phyloP scores from a whole-genome alignment of 805 yeast species.

The Peterozyma toletana region DNA sequence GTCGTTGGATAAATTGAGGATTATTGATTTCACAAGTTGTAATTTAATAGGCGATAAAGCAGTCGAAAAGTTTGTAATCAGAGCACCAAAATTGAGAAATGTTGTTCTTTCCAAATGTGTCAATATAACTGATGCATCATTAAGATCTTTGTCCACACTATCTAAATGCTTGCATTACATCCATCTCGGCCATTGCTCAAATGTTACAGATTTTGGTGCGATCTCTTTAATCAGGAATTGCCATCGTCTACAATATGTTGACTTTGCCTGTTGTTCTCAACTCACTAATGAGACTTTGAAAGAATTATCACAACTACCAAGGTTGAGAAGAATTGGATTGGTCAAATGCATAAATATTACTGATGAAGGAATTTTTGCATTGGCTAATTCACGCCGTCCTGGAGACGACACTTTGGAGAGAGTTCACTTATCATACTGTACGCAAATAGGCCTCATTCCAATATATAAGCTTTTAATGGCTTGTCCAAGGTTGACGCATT shows the following conservation, averaged over 20 bases:
- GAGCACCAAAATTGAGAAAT: constrained; percentile 83
- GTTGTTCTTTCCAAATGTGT: constrained; percentile 86
- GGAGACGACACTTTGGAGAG: constrained; percentile 81
- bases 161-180: constrained; percentile 81
- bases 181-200: constrained; percentile 90
- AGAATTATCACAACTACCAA: constrained; percentile 70
- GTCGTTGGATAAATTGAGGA: constrained; percentile 60
- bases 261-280: constrained; percentile 89
- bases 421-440: constrained; percentile 88
- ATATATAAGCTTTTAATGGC: constrained; percentile 65
- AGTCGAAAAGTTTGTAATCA: constrained; percentile 59
- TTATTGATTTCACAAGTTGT: constrained; percentile 82
- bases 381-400: constrained; percentile 56
- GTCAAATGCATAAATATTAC: constrained; percentile 88
- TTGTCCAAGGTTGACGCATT: constrained; percentile 83
- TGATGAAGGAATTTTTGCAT: constrained; percentile 70
- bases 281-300: constrained; percentile 77
- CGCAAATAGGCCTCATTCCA: constrained; percentile 71
- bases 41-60: constrained; percentile 72
- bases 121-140: constrained; percentile 75
- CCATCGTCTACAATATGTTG: constrained; percentile 83
- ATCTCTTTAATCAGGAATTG: constrained; percentile 67
- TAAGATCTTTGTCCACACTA: constrained; percentile 62
- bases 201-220: constrained; percentile 87
- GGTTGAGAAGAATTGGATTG: constrained; percentile 82